Evolutionary conservation across 148 eudicot genomes (phyloP).

Genomic region (Rhododendron simsii): DNA sequence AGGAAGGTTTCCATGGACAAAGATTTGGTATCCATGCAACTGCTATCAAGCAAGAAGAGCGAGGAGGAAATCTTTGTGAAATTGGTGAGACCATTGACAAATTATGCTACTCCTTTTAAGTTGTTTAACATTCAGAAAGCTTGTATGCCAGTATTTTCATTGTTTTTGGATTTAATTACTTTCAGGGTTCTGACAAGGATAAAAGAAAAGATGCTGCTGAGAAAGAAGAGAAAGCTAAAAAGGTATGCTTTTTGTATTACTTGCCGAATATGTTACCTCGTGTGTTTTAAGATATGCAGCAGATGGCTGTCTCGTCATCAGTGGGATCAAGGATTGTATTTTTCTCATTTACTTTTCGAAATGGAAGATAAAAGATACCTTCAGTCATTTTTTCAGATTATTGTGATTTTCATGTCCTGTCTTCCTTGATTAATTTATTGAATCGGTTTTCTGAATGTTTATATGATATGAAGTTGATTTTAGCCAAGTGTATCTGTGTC

Average conservation of each 20-base stretch:
- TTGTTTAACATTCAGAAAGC: background rate
- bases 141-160: background rate
- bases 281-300: background rate
- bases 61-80: conserved; percentile 59
- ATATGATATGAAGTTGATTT: background rate
- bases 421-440: background rate
- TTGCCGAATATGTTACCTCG: background rate
- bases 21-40: conserved; percentile 63
- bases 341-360: no score
- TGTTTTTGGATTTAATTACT: background rate
- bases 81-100: conserved; percentile 36
- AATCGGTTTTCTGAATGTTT: background rate
- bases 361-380: background rate
- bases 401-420: background rate
- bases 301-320: background rate
- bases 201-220: conserved; percentile 53
- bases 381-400: background rate
- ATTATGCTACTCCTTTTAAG: background rate
- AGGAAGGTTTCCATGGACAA: conserved; percentile 68
- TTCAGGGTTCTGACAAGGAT: conserved; percentile 57
- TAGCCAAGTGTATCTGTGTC: background rate
- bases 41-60: conserved; percentile 61
- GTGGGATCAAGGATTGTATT: background rate
- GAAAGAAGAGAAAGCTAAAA: conserved; percentile 54
- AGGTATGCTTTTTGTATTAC: conserved; percentile 21